Conservation (phyloP, 1,139 yeast genomes). For the Eremothecium cymbalariae region DNA sequence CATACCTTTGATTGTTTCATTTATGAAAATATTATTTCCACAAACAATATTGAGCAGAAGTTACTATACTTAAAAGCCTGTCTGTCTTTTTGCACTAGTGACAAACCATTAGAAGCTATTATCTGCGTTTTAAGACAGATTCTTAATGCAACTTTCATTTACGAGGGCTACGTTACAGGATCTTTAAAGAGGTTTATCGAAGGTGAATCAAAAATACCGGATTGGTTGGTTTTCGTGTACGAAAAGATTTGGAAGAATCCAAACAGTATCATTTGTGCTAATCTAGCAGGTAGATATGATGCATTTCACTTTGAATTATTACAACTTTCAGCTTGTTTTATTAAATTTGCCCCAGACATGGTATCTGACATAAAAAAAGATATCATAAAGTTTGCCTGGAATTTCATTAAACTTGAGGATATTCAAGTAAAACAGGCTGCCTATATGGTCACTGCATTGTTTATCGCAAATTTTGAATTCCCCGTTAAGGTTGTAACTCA, state of each 20-base stretch:
- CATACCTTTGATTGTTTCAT: conserved; percentile 49
- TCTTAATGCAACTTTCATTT: conserved; percentile 57
- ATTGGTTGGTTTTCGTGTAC: conserved; percentile 60
- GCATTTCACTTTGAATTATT: conserved; percentile 67
- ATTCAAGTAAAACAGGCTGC: conserved; percentile 88
- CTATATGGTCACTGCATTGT: conserved; percentile 78
- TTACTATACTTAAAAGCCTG: conserved; percentile 46
- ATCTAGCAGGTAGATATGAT: conserved; percentile 65
- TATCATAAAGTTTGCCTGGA: conserved; percentile 91
- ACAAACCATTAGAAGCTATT: conserved; percentile 45
- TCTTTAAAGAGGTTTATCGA: conserved; percentile 43
- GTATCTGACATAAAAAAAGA: conserved; percentile 70
- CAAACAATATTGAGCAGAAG: conserved; percentile 41
- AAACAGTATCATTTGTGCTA: conserved; percentile 36
- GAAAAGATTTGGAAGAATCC: conserved; percentile 62
- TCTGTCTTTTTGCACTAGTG: conserved; percentile 41
- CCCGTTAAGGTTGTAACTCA: conserved; percentile 85
- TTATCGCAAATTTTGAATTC: conserved; percentile 82
- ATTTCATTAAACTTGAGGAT: conserved; percentile 82
- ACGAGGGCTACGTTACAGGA: conserved; percentile 49
- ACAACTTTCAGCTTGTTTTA: conserved; percentile 70
- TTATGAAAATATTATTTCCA: conserved; percentile 47
- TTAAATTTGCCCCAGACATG: conserved; percentile 57
- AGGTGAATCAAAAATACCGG: conserved; percentile 32
- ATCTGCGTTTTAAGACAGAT: conserved; percentile 56